Evolutionary conservation across 257 asterid genomes (phyloP).

Genomic region (Ballota nigra): DNA sequence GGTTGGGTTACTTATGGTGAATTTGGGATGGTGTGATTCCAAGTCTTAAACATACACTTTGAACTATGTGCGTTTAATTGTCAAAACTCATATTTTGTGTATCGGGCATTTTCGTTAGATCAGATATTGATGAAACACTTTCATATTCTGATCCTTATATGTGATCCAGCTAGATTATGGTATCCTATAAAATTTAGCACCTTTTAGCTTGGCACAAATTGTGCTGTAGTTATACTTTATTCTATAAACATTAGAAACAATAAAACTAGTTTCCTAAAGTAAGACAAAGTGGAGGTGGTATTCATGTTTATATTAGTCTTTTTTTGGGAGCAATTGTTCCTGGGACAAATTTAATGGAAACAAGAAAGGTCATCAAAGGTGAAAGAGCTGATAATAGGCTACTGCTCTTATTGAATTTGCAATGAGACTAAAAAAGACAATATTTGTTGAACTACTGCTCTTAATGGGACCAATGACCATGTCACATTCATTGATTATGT

Average conservation of each 20-base stretch:
- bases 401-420: constrained; percentile 16
- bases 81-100: neutral
- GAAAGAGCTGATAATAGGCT: neutral
- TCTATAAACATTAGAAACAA: neutral
- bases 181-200: neutral
- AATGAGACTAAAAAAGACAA: neutral
- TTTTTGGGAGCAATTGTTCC: neutral
- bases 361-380: neutral
- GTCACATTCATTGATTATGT: neutral
- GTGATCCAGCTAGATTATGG: neutral
- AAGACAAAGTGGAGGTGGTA: neutral
- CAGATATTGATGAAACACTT: neutral
- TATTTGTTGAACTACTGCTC: neutral
- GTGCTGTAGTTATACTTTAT: neutral
- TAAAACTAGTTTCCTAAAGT: neutral
- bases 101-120: constrained; percentile 3
- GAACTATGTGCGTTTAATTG: neutral
- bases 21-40: neutral
- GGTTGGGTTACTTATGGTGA: constrained; percentile 12
- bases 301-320: neutral
- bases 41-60: neutral
- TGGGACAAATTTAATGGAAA: neutral
- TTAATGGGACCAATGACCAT: neutral
- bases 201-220: neutral
- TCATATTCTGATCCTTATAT: neutral